Evolutionary conservation across 2,329 filamentous ascomycete species (phyloP), one percentile per base, ranked within the genome.

Genomic region (Diaporthe sp.): DNA sequence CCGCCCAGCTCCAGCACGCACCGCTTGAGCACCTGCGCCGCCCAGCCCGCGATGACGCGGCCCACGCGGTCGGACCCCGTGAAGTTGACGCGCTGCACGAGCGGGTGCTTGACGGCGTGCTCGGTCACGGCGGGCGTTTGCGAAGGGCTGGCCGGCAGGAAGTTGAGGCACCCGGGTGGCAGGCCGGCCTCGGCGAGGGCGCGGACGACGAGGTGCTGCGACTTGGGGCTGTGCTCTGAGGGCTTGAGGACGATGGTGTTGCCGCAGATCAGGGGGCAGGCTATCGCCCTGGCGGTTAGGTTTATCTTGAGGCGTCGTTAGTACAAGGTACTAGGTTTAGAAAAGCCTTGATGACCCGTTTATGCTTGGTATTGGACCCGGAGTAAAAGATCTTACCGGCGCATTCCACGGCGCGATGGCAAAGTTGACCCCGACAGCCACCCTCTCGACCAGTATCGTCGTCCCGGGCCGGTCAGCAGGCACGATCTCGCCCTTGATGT

Each of bases 1-100:
- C 93, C 93, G 4, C 93, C 93, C 0, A 94, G 86, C 82, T 95
- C 93, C 81, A 94, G 87, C 4, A 94, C 85, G 31, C 91, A 87
- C 0, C 92, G 92, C 85, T 94, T 95, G 67, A 94, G 85, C 80
- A 91, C 84, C 79, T 92, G 90, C 22, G 92, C 92, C 0, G 92
- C 91, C 39, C 88, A 87, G 19, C 86, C 85, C 2, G 90, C 92
- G 76, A 94, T 89, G 79, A 93, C 92, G 31, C 88, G 87, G 15
- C 93, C 93, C 0, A 94, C 89, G 1, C 84, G 83, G 0, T 92
- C 92, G 76, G 89, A 92, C 42, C 93, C 93, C 0, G 93, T 94
- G 81, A 94, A 95, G 83, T 92, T 94, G 79, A 94, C 84, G 82
- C 94, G 94, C 81, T 89, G 90, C 55, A 94, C 85, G 0, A 85